Base-by-base conservation (phyloP, 2,329 filamentous ascomycete genomes). In the Parastagonospora avenae region DNA sequence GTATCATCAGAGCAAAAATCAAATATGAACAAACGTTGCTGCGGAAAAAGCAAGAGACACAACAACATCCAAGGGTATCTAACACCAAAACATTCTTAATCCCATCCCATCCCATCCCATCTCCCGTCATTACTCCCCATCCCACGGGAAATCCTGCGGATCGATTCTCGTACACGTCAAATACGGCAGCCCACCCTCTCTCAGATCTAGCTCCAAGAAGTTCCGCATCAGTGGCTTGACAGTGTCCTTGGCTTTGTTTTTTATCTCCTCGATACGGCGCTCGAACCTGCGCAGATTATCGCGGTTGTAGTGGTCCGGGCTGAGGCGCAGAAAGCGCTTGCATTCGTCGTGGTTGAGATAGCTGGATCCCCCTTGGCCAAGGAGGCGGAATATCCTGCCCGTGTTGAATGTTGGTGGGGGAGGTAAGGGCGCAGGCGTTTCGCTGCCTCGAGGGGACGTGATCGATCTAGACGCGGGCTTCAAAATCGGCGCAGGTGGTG, bases 271-370 rank as follows among this genome's bases (percentile, higher is more conserved):
- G 60, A 97, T 82, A 48, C 91, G 83, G 66, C 89, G 86, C 77
- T 97, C 93, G 62, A 97, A 96, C 4, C 89, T 82, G 54, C 88
- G 85, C 42, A 97, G 74, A 55, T 91, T 93, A n/a, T 97, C 92
- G 14, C 92, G 83, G 38, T 84, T 91, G 75, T 97, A 96, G 7
- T 93, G 75, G 15, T 94, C 89, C 0, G 91, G 89, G 9, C 85
- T 87, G 16, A 93, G 78, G 71, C 96, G 95, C 45, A 97, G 81
- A 65, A 97, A 97, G 16, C 85, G 85, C 74, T 96, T 97, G 70
- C 93, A 89, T 59, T 96, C 92, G 59, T 96, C 92, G 70, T 93
- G 91, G 1, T 79, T 75, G 4, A 97, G 83, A 68, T 94, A 97
- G 0, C 82, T 79, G 8, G 81, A 73, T 0, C 84, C 77, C 4